These are phyloP conservation scores for Marchantia paleacea DNA, from an alignment of 225 moss, liverwort and hornwort genomes.

Conservation along the genomic window DNA sequence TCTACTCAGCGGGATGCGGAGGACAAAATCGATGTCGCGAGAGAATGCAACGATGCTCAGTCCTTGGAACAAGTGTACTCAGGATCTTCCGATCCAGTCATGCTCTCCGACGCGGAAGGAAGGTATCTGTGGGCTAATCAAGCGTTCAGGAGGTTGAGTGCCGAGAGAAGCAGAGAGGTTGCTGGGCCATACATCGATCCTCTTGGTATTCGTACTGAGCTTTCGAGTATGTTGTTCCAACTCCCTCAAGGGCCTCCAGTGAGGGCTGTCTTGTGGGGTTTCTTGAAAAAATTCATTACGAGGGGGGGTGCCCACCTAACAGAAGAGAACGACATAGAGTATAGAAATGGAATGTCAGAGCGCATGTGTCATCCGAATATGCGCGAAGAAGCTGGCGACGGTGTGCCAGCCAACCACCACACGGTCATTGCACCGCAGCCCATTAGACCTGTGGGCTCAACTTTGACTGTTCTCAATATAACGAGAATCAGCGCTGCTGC, in stretches of 20 bases:
- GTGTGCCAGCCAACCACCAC: slow-evolving; percentile 5
- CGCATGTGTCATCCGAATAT: neutral
- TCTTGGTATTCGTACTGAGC: slow-evolving; percentile 59
- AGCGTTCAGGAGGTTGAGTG: slow-evolving; percentile 52
- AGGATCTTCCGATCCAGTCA: slow-evolving; percentile 59
- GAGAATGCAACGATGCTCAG: slow-evolving; percentile 30
- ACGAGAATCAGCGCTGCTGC: slow-evolving; percentile 21
- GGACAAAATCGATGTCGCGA: slow-evolving; percentile 23
- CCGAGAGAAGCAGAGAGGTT: slow-evolving; percentile 52
- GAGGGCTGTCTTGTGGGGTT: slow-evolving; percentile 57
- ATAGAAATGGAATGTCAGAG: slow-evolving; percentile 4
- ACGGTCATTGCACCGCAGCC: slow-evolving; percentile 58
- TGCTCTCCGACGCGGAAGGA: slow-evolving; percentile 53
- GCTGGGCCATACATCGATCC: slow-evolving; percentile 72
- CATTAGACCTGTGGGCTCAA: slow-evolving; percentile 56
- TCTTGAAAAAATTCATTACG: slow-evolving; percentile 65
- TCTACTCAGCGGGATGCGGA: slow-evolving; percentile 6
- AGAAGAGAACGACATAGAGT: slow-evolving; percentile 16
- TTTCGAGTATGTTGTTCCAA: slow-evolving; percentile 47
- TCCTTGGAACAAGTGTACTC: slow-evolving; percentile 66
- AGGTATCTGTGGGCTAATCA: slow-evolving; percentile 62
- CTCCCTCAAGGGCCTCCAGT: slow-evolving; percentile 39
- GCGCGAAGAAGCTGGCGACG: slow-evolving; percentile 10
- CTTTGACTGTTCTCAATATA: slow-evolving; percentile 44
- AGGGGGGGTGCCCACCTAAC: slow-evolving; percentile 15